Base-by-base conservation (phyloP, 495 filamentous ascomycete species). In the Penicillium psychrofluorescens region DNA sequence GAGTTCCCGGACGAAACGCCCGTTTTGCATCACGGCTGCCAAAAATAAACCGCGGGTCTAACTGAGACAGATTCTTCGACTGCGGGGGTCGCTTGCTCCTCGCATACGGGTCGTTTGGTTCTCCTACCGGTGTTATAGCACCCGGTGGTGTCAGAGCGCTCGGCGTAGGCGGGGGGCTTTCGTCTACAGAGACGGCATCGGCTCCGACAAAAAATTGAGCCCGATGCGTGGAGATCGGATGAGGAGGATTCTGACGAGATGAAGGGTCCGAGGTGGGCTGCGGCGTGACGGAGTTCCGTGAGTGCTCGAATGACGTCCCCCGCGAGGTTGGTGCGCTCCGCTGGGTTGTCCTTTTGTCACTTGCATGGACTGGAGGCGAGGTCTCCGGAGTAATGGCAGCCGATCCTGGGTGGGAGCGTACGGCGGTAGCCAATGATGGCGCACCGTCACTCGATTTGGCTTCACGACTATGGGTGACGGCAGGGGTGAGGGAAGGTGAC, bases 31-130 rank as follows among this genome's bases (percentile, higher is more conserved):
- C 78, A 38, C 71, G 71, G 29, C 71, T 59, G 55, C 74, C 79
- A 55, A 98, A 97, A 29, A 92, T 80, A 45, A 95, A 97, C 49
- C 90, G 77, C 15, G 84, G 72, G 53, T 97, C 91, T 35, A 95
- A 82, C 36, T 76, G 62, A 37, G 81, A 72, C 12, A 83, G 67
- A 46, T 84, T 81, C 47, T 78, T 81, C 15, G 79, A 66, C 51
- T 87, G 88, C 5, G 82, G 81, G 15, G 81, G 81, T 12, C 90
- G 83, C 54, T 84, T 90, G 56, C 77, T 83, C 44, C 87, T 84
- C 11, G 88, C 85, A 62, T 95, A 95, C 7, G 91, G 90, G 56
- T 97, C 90, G 61, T 95, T 86, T 16, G 69, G 79, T 30, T 95
- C 89, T 12, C 85, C 88, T 9, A 79, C 71, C 4, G 88, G 90